Percentiles rank a stretch among this genome's conserved stretches.
Evolutionary conservation across 2,329 filamentous ascomycete genomes (phyloP).

Genomic region (Neonectria magnoliae): DNA sequence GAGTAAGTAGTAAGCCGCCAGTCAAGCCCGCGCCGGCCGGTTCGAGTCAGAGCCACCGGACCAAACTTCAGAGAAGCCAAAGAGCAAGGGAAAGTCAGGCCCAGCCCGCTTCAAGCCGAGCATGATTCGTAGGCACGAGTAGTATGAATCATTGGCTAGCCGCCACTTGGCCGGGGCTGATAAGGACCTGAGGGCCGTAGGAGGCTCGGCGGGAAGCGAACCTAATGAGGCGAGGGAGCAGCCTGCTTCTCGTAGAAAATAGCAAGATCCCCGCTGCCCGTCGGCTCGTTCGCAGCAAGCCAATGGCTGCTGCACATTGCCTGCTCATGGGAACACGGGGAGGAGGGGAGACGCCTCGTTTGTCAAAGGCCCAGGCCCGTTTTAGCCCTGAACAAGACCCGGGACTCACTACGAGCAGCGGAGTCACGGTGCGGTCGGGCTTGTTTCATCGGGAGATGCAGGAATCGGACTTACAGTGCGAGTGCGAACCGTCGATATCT

Average conservation of each 20-base stretch:
- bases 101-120: constrained; percentile 6
- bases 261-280: not conserved
- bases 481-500: not conserved
- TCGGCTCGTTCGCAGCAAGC: constrained; percentile 9
- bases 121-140: not conserved
- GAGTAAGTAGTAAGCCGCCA: not conserved
- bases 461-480: constrained; percentile 4
- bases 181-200: constrained; percentile 6
- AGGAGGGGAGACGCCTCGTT: constrained; percentile 26
- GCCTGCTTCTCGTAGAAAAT: not conserved
- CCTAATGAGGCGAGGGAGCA: not conserved
- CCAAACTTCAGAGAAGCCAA: constrained; percentile 19
- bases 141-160: not conserved
- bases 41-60: constrained; percentile 20
- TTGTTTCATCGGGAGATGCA: not conserved
- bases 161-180: constrained; percentile 3
- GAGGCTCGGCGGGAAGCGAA: constrained; percentile 10
- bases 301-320: constrained; percentile 27
- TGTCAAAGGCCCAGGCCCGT: constrained; percentile 26
- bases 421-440: constrained; percentile 8
- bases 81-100: constrained; percentile 12
- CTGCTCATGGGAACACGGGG: constrained; percentile 36
- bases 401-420: constrained; percentile 3
- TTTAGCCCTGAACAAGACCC: constrained; percentile 18
- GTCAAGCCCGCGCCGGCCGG: constrained; percentile 16